Conservation (phyloP, 2,329 filamentous ascomycete species). For the Cordyceps militaris region DNA sequence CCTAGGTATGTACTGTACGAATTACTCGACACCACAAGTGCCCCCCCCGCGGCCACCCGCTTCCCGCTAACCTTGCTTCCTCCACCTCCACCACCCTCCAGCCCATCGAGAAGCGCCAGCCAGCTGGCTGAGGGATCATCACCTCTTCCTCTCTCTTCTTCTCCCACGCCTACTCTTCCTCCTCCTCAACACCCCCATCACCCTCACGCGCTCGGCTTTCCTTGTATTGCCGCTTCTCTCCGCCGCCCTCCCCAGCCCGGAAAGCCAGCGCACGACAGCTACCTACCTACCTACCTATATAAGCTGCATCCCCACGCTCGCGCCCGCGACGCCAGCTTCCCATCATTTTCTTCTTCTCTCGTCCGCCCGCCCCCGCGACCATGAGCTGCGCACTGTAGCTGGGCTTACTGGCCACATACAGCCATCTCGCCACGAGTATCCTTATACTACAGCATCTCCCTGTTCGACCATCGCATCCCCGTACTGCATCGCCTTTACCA, state of each 20-base stretch:
- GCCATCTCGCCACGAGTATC: neutral
- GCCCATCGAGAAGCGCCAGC: too few species aligned
- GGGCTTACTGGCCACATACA: constrained; percentile 2
- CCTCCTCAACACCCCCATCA: neutral
- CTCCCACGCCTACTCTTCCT: neutral
- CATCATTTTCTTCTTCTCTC: neutral
- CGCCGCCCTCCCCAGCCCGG: neutral
- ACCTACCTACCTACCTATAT: neutral
- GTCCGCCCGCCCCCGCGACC: neutral
- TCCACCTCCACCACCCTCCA: too few species aligned
- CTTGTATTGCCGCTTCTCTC: neutral
- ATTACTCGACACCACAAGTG: too few species aligned
- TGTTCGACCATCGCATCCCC: neutral
- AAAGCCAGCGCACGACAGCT: neutral
- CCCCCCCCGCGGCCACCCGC: too few species aligned
- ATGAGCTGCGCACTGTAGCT: constrained; percentile 1
- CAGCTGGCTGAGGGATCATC: too few species aligned
- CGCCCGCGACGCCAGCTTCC: constrained; percentile 8
- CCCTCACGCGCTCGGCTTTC: neutral
- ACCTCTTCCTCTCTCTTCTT: neutral
- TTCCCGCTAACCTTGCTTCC: too few species aligned
- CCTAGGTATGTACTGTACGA: too few species aligned
- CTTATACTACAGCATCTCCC: neutral
- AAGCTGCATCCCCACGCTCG: constrained; percentile 14
- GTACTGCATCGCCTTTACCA: neutral